Base-by-base conservation (phyloP, 805 yeast genomes). In the Yueomyces sinensis region DNA sequence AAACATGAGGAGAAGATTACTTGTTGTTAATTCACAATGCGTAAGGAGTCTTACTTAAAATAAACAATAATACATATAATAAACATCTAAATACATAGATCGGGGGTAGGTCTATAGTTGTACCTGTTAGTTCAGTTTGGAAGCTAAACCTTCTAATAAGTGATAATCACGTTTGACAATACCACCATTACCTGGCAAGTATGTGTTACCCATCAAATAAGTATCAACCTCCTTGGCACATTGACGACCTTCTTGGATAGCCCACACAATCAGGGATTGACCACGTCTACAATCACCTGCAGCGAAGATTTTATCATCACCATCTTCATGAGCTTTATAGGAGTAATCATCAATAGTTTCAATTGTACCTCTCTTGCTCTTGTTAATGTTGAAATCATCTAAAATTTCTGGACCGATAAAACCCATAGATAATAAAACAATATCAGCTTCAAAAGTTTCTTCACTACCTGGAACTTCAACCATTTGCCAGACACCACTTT, bases 281-380 rank as follows among this genome's bases (percentile, higher is more conserved):
- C 98, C 98, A 64, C 97, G 78, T 69, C 98, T 81, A 65, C 97
- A 91, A 61, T 89, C 98, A 63, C 98, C 98, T 33, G 97, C 96
- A 32, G 95, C 83, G 53, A 87, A 89, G 40, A 86, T 52, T 47
- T 84, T 86, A 39, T 68, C 80, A 9, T 25, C 28, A 11, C 63
- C 62, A 24, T 61, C 59, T n/a, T n/a, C n/a, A n/a, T n/a, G n/a
- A 37, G 83, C 86, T 40, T 71, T 68, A 70, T 89, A 89, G 27
- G 69, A 58, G 13, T 89, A 74, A 31, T 72, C 63, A 31, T 53
- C 47, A 25, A 52, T 41, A 7, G 79, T 73, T 41, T 60, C 61
- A 50, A 89, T 74, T 31, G 91, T 87, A 37, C 97, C 97, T 54
- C 95, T 73, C 55, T 73, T 75, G 55, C 82, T 77, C 45, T 66